Base-by-base conservation (phyloP, 1,139 yeast species). In the Candida tropicalis region DNA sequence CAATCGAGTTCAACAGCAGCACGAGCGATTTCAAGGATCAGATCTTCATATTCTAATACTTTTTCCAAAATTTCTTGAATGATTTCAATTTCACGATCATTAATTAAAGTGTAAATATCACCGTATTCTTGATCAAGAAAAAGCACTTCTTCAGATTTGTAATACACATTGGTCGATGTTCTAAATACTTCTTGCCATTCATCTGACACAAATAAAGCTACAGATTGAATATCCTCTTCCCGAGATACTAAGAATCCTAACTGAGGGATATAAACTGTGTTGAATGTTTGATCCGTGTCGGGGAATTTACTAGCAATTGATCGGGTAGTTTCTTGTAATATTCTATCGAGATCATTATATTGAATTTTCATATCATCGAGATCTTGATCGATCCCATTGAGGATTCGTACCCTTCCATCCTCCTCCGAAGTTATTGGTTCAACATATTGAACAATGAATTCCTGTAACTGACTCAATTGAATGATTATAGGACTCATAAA, bases 251-350 rank as follows among this genome's bases (percentile, higher is more conserved):
- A 52, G 43, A 66, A 75, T 0, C 79, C 80, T 24, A 75, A 46
- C 41, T 73, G 77, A 6, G 77, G 77, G 20, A 74, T 68, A 46
- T 75, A 75, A 2, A 69, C 65, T 1, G 67, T 66, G 44, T 68
- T 70, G 4, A 69, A 44, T 2, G 41, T 38, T 10, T 49, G 42
- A 5, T 34, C 27, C 4, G 11, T 10, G 2, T 5, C 2, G 53
- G 56, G 56, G 1, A 57, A 35, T 48, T 48, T 2, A 20, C 40
- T 41, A 0, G 52, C 39, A 5, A 59, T 43, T 1, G 50, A 46
- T 15, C 50, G 31, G 0, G 43, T 39, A 16, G 42, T 38, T 9
- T 39, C 33, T 35, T 48, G 45, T 16, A 73, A 50, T 3, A 63
- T 52, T 1, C 40, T 45, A 45, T 74, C 79, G 33, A 75, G 46